Evolutionary conservation across 1,284 basidiomycete genomes (phyloP).

Genomic region (Cryptococcus neoformans): DNA sequence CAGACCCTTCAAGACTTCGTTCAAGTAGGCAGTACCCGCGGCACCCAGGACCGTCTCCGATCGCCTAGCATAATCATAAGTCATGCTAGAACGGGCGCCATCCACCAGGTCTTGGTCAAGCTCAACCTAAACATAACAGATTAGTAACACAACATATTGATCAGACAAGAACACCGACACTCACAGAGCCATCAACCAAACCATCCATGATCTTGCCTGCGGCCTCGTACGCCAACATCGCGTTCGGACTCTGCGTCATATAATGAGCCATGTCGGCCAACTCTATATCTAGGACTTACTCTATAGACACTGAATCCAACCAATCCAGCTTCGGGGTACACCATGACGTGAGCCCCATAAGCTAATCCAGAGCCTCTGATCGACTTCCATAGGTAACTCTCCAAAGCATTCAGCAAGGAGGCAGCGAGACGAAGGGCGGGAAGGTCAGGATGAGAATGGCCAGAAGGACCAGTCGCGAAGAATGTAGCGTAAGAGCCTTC

Average conservation of each 20-base stretch:
- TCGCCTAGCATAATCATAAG: constrained; percentile 73
- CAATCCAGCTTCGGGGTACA: constrained; percentile 78
- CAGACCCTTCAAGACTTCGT: constrained; percentile 80
- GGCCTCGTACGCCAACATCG: constrained; percentile 76
- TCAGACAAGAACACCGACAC: constrained; percentile 36
- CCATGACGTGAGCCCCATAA: constrained; percentile 79
- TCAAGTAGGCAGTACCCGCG: constrained; percentile 73
- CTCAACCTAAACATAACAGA: constrained; percentile 57
- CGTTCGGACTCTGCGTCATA: constrained; percentile 71
- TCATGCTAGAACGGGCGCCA: constrained; percentile 86
- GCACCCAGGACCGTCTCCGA: constrained; percentile 82
- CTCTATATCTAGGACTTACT: constrained; percentile 53
- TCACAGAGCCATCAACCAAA: constrained; percentile 71
- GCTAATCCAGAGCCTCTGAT: constrained; percentile 91
- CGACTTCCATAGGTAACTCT: constrained; percentile 90
- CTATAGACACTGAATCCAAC: constrained; percentile 78
- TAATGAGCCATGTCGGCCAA: background rate
- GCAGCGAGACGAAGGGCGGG: constrained; percentile 80
- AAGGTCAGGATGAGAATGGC: constrained; percentile 78
- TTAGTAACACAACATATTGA: background rate
- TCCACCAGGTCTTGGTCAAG: constrained; percentile 83
- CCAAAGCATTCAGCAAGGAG: constrained; percentile 87
- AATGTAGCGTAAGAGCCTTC: constrained; percentile 88
- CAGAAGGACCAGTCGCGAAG: constrained; percentile 69
- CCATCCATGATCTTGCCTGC: constrained; percentile 71